These are phyloP conservation scores for Phenoliferia sp. DNA, from an alignment of 1,284 basidiomycete genomes.

Conservation along the genomic window DNA sequence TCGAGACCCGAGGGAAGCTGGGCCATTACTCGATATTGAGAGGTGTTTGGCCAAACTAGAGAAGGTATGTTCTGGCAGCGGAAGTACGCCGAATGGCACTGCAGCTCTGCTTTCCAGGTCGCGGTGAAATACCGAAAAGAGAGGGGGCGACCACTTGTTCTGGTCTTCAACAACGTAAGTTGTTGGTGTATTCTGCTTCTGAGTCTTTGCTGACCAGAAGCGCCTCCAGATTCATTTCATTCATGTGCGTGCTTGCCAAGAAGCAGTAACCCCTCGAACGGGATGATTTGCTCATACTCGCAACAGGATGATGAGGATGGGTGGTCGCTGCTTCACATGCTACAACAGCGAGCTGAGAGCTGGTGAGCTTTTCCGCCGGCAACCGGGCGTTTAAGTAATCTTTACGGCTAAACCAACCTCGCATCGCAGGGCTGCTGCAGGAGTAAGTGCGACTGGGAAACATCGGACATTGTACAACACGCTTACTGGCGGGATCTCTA, in stretches of 20 bases:
- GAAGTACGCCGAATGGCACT: neutral
- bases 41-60: constrained; percentile 77
- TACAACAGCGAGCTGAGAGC: constrained; percentile 75
- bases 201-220: neutral
- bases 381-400: neutral
- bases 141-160: constrained; percentile 62
- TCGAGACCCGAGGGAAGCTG: constrained; percentile 75
- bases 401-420: neutral
- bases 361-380: constrained; percentile 49
- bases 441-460: no score
- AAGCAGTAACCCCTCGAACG: neutral
- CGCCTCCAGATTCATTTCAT: constrained; percentile 54
- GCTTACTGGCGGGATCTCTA: no score
- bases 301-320: constrained; percentile 60
- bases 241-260: constrained; percentile 32
- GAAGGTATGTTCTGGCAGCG: constrained; percentile 48
- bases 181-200: neutral
- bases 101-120: constrained; percentile 66
- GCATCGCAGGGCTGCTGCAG: constrained; percentile 11
- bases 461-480: no score
- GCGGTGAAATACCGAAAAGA: constrained; percentile 58
- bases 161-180: constrained; percentile 62
- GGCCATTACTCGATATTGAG: constrained; percentile 74
- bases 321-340: constrained; percentile 65
- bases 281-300: constrained; percentile 54